Evolutionary conservation across 1,139 yeast genomes (phyloP).

Genomic region (Sugiyamaella castrensis): DNA sequence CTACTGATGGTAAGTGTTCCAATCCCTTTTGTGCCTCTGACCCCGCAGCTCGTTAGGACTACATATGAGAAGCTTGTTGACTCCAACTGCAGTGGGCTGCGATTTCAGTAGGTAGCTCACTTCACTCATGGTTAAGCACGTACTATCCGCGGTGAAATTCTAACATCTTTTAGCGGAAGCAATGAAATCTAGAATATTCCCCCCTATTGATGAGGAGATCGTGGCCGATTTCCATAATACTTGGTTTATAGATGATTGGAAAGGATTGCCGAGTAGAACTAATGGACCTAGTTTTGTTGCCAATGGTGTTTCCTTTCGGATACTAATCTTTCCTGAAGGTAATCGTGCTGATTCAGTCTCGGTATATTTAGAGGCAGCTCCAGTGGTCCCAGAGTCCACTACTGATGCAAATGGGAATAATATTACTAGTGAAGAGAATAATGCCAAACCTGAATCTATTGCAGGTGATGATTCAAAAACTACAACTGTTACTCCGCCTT

Average conservation of each 20-base stretch:
- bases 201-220: conserved; percentile 35
- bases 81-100: no score
- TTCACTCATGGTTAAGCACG: no score
- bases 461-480: not conserved
- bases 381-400: conserved; percentile 17
- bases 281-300: conserved; percentile 54
- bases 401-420: not conserved
- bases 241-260: conserved; percentile 77
- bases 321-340: conserved; percentile 72
- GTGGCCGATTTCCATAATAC: conserved; percentile 45
- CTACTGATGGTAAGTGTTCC: conserved; percentile 16
- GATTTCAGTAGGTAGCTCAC: no score
- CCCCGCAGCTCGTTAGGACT: not conserved
- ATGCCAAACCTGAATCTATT: not conserved
- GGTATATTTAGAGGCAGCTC: conserved; percentile 36
- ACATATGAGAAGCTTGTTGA: no score
- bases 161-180: conserved; percentile 24
- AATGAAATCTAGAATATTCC: conserved; percentile 32
- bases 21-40: not conserved
- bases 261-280: conserved; percentile 44
- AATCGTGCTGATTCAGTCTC: conserved; percentile 34
- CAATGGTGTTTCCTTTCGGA: conserved; percentile 72
- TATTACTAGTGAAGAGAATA: not conserved
- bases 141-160: not conserved
- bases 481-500: not conserved